These are phyloP conservation scores for Eucalyptus sp. DNA, from an alignment of 345 rosid genomes.

Conservation along the genomic window DNA sequence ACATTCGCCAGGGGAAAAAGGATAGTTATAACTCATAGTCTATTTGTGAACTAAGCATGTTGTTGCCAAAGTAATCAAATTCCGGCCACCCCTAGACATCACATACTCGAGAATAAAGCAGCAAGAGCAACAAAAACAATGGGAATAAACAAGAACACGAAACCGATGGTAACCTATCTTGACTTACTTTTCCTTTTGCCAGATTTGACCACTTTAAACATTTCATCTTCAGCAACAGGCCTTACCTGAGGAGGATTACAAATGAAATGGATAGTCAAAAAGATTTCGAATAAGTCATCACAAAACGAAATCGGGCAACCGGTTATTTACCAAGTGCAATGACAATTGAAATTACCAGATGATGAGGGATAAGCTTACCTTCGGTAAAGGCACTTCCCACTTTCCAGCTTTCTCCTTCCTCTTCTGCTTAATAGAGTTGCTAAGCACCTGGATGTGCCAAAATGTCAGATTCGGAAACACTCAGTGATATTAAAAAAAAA, in stretches of 20 bases:
- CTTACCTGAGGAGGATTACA: constrained; percentile 36
- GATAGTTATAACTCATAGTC: background rate
- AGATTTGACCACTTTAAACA: constrained; percentile 80
- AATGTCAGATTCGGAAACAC: background rate
- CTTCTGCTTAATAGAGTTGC: constrained; percentile 93
- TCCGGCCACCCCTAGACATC: background rate
- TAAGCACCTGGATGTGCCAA: constrained; percentile 39
- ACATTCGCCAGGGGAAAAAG: background rate
- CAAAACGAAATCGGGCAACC: background rate
- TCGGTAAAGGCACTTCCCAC: constrained; percentile 92
- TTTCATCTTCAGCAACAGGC: constrained; percentile 97
- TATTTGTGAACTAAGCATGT: background rate
- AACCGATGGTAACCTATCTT: background rate
- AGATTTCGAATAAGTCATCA: background rate
- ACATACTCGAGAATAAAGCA: background rate
- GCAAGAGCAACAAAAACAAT: background rate
- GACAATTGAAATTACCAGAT: background rate
- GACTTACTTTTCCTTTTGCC: constrained; percentile 60
- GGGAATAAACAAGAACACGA: background rate
- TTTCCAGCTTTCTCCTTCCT: constrained; percentile 94
- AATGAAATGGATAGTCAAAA: background rate
- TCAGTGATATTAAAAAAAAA: background rate
- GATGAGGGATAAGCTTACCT: constrained; percentile 25
- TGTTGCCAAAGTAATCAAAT: background rate
- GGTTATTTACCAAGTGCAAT: background rate